These are phyloP conservation scores for Ustilago tritici DNA, from an alignment of 1,284 basidiomycete genomes.

Conservation along the genomic window DNA sequence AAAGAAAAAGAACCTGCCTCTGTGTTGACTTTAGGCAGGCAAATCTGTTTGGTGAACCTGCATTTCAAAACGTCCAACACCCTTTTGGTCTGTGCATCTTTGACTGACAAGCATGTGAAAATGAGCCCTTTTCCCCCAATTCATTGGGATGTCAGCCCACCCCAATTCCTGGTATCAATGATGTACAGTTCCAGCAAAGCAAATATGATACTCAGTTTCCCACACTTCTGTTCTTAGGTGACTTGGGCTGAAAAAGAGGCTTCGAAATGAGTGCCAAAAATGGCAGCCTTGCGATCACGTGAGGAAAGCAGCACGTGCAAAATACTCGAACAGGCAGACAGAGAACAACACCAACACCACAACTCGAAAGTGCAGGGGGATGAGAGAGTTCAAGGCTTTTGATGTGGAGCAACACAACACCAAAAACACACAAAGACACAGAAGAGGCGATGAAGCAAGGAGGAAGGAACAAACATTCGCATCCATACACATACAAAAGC, in stretches of 20 bases:
- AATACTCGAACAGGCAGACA: background rate
- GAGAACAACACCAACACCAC: background rate
- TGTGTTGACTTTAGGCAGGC: background rate
- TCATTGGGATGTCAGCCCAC: background rate
- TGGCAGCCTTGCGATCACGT: background rate
- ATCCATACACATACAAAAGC: background rate
- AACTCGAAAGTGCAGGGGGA: background rate
- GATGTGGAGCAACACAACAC: constrained; percentile 7
- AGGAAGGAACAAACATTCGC: constrained; percentile 1
- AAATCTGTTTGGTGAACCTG: background rate
- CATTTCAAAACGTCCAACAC: background rate
- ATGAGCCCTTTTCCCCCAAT: background rate
- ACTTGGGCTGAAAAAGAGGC: constrained; percentile 4
- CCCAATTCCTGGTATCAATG: background rate
- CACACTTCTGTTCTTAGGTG: constrained; percentile 8
- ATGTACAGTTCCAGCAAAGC: background rate
- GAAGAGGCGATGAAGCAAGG: background rate
- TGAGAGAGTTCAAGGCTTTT: background rate
- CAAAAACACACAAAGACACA: constrained; percentile 1
- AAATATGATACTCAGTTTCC: constrained; percentile 1
- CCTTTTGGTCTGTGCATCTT: background rate
- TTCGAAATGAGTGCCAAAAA: background rate
- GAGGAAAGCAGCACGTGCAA: background rate
- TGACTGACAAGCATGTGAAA: background rate
- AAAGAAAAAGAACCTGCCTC: background rate